Base-by-base conservation (phyloP, 148 eudicot genomes). In the Rheum nobile region DNA sequence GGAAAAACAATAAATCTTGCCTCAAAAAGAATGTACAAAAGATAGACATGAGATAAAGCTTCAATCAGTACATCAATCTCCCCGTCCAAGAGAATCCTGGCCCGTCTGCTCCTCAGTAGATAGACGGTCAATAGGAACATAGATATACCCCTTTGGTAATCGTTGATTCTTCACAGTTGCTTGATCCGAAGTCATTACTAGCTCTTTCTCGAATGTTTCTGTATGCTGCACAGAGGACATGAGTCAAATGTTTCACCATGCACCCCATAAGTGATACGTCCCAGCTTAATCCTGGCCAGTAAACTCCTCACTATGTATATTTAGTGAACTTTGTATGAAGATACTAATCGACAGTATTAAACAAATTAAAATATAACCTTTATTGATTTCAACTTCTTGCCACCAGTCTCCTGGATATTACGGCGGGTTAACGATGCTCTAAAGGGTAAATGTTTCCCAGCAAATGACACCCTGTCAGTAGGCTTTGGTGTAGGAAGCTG, bases 171-270 rank as follows among this genome's bases (percentile, higher is more conserved):
- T 91, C 90, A 83, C 74, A 29, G 89, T 84, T 71, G 95, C 97
- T 83, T 91, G 92, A 79, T 90, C 98, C 50, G 96, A 89, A 47
- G 96, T 92, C 97, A 90, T 92, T 72, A 89, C 73, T 73, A 93
- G 86, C 89, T 91, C 96, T 72, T 86, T 94, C 80, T 82, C 96
- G 71, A 89, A 85, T 28, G 95, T 84, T 74, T 86, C 91, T 34
- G 75, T 75, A 82, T 81, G 88, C 95, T 91, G 96, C 69, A 65
- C 69, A 16, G 1, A 65, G 19, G 21, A 65, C 21, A 31, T 2
- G 14, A 31, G 39, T 65, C 39, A 65, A 65, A 24, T 57, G 16
- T 24, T 11, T 57, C 14, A 26, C 34, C 43, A 41, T 41, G 10
- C 43, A 41, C 5, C 43, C 10, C 8, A 6, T 41, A 41, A 41